Conservation (phyloP, 2,329 filamentous ascomycete genomes). For the Phaeosphaeriaceae sp. region DNA sequence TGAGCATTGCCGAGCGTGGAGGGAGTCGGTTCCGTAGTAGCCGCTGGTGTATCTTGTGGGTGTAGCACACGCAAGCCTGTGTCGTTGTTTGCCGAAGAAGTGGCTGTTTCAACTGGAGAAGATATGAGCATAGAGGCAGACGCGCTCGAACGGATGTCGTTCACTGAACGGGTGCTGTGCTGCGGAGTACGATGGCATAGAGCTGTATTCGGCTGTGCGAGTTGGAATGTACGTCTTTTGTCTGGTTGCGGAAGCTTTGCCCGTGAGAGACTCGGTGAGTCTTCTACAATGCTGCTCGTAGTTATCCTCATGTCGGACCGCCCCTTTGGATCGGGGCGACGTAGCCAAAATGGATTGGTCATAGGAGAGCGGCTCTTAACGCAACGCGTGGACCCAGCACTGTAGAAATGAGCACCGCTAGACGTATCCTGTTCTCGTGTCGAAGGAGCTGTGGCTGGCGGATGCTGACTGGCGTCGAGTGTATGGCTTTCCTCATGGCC, state of each 20-base stretch:
- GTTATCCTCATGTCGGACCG: conserved; percentile 10
- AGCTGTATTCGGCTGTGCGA: conserved; percentile 23
- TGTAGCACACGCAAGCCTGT: neutral
- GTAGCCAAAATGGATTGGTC: conserved; percentile 32
- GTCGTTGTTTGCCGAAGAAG: neutral
- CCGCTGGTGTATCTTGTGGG: neutral
- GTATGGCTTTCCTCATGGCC: conserved; percentile 14
- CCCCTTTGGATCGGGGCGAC: conserved; percentile 20
- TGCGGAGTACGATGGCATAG: conserved; percentile 4
- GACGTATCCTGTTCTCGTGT: conserved; percentile 14
- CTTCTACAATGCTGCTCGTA: conserved; percentile 14
- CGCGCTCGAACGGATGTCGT: conserved; percentile 23
- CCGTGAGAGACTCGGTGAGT: conserved; percentile 29
- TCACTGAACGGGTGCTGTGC: conserved; percentile 10
- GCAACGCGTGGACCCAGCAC: conserved; percentile 17
- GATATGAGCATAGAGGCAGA: conserved; percentile 35
- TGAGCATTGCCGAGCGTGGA: neutral
- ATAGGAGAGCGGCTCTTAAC: conserved; percentile 16
- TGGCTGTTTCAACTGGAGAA: conserved; percentile 10
- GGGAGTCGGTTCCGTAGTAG: neutral
- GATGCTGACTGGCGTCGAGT: conserved; percentile 16
- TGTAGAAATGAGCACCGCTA: conserved; percentile 24
- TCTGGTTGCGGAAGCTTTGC: conserved; percentile 9
- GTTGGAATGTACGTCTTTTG: conserved; percentile 13
- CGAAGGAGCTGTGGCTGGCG: conserved; percentile 24